A percentile compares a stretch with the other conserved stretches of the same genome.
phyloP scores from a whole-genome alignment of 306 rosid species.

The Bauhinia variegata region DNA sequence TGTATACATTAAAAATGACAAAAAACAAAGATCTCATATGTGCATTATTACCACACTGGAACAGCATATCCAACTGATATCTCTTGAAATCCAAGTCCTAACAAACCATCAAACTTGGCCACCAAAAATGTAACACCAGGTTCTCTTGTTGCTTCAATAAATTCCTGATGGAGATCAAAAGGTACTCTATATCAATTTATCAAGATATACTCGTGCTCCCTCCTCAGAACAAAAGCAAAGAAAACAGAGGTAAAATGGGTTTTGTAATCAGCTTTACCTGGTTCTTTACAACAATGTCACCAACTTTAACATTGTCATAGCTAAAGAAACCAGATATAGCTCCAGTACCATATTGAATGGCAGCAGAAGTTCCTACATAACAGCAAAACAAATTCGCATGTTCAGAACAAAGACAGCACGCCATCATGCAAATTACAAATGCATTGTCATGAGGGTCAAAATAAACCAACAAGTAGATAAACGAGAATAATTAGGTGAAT shows the following conservation, averaged over 20 bases:
- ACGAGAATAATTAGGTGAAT: background rate
- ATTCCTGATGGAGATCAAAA: constrained; percentile 54
- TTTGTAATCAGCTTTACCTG: constrained; percentile 56
- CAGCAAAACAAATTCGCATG: constrained; percentile 4
- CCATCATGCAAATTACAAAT: background rate
- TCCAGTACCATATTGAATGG: constrained; percentile 87
- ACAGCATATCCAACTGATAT: constrained; percentile 74
- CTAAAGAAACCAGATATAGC: constrained; percentile 91
- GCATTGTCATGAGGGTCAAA: constrained; percentile 5
- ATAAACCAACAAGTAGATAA: background rate
- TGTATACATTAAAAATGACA: too few relatives aligned
- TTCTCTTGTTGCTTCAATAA: constrained; percentile 84
- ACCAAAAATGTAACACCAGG: constrained; percentile 69
- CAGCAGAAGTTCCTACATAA: constrained; percentile 75
- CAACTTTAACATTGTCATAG: constrained; percentile 68
- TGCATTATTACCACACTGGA: constrained; percentile 74
- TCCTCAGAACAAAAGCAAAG: constrained; percentile 4
- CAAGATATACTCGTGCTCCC: background rate
- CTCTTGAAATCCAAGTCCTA: constrained; percentile 97
- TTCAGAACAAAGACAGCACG: constrained; percentile 3
- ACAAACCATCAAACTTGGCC: constrained; percentile 86
- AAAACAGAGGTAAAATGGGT: background rate
- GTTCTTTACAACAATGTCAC: constrained; percentile 61
- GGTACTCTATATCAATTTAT: constrained; percentile 7
- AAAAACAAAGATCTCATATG: background rate